phyloP scores from a whole-genome alignment of 2,329 filamentous ascomycete genomes.

The Phialophora chinensis region DNA sequence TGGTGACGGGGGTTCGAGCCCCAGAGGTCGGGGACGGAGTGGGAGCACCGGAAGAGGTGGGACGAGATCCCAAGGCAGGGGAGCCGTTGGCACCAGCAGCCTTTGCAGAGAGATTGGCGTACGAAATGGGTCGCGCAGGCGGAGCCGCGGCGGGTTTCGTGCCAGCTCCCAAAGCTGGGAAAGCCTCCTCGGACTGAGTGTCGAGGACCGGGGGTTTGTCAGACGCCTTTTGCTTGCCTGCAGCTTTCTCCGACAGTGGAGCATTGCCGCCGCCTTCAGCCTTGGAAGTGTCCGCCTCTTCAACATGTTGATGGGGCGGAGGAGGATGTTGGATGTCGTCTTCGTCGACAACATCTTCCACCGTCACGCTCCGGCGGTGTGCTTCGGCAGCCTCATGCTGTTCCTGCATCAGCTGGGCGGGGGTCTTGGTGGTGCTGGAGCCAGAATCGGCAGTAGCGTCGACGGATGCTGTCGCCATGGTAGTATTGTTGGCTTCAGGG shows the following conservation, averaged over 20 bases:
- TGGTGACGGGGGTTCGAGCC: conserved; percentile 53
- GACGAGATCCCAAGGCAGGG: conserved; percentile 59
- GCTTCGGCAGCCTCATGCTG: conserved; percentile 59
- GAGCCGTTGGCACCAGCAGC: conserved; percentile 53
- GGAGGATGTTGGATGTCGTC: conserved; percentile 69
- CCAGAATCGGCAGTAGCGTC: conserved; percentile 36
- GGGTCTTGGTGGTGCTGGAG: conserved; percentile 48
- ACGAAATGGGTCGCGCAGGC: conserved; percentile 68
- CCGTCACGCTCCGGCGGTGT: conserved; percentile 63
- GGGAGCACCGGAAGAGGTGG: conserved; percentile 61
- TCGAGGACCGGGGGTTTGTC: conserved; percentile 65
- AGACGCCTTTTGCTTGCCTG: conserved; percentile 68
- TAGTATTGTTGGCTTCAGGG: conserved; percentile 28
- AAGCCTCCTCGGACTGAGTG: conserved; percentile 85
- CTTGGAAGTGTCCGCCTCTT: conserved; percentile 41
- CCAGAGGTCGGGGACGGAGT: conserved; percentile 69
- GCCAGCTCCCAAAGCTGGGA: conserved; percentile 82
- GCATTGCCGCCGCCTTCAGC: conserved; percentile 56
- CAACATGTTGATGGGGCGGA: conserved; percentile 48
- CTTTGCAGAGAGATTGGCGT: conserved; percentile 54
- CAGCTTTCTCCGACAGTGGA: conserved; percentile 66
- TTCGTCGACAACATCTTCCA: conserved; percentile 84
- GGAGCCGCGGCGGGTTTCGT: conserved; percentile 75
- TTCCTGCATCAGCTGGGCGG: conserved; percentile 60
- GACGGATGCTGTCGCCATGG: conserved; percentile 32